Conservation (phyloP, 129 eudicot species). For the Daucus carota region DH1_v3.0 NC_030381.2:23711501-23712000, state of each 20-base stretch:
- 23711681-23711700: conserved; percentile 84
- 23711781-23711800: conserved; percentile 80
- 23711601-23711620: neutral
- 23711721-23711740: conserved; percentile 59
- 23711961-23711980: neutral
- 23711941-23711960: conserved; percentile 64
- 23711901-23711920: conserved; percentile 47
- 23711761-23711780: conserved; percentile 71
- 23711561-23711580: neutral
- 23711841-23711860: conserved; percentile 48
- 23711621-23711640: conserved; percentile 44
- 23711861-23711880: conserved; percentile 40
- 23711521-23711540: neutral
- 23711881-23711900: conserved; percentile 41
- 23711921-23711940: conserved; percentile 48
- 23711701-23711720: conserved; percentile 64
- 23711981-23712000: neutral
- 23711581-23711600: neutral
- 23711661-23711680: conserved; percentile 80
- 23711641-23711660: conserved; percentile 73
- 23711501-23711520: conserved; percentile 49
- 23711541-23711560: neutral
- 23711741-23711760: conserved; percentile 81
- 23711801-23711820: conserved; percentile 50
- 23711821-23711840: conserved; percentile 70